Base-by-base conservation (phyloP, 768 basidiomycete genomes). In the Phlebiopsis flavidoalba region DNA sequence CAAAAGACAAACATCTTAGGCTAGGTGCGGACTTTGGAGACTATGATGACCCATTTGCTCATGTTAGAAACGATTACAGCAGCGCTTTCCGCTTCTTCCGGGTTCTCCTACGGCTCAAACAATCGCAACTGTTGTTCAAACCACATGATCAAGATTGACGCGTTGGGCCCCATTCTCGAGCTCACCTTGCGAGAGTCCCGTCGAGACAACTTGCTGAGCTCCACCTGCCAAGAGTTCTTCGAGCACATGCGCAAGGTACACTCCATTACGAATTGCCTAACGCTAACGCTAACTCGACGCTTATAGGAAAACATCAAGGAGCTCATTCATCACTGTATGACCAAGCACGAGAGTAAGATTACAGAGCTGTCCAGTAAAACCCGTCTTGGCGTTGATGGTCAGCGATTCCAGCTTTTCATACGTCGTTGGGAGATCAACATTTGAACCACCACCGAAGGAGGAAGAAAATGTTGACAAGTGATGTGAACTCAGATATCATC, bases 181-280 rank as follows among this genome's bases (percentile, higher is more conserved):
- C 76, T 97, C 61, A 88, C 93, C n/a, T 69, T 88, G 31, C 83
- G 84, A 62, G 95, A 97, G 73, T 89, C 90, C 36, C 77, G 81
- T 57, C 81, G 92, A 60, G 97, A 99, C 72, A 99, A 95, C 74
- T 80, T 99, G 62, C 77, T 99, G 58, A 91, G 89, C 67, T 95
- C 94, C 67, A 93, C 95, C 43, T 98, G 94, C 78, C 89, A 97
- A 72, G 97, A 98, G 72, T 90, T 91, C 64, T 95, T 98, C 67
- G 97, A 99, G 67, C 82, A 84, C 65, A 90, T 98, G 73, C 87
- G 94, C 58, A 83, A 85, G 76, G 95, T 95, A 63, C 19, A 50
- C 46, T 45, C 3, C 22, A 17, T 56, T 14, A 50, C 48, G 58
- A 46, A 19, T 51, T 43, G 0, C 45, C 48, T 65, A 1, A 19